Percentiles rank a stretch among this genome's conserved stretches.
Evolutionary conservation across 2,329 filamentous ascomycete species (phyloP).

Genomic region (Verruconis gallopava): DNA sequence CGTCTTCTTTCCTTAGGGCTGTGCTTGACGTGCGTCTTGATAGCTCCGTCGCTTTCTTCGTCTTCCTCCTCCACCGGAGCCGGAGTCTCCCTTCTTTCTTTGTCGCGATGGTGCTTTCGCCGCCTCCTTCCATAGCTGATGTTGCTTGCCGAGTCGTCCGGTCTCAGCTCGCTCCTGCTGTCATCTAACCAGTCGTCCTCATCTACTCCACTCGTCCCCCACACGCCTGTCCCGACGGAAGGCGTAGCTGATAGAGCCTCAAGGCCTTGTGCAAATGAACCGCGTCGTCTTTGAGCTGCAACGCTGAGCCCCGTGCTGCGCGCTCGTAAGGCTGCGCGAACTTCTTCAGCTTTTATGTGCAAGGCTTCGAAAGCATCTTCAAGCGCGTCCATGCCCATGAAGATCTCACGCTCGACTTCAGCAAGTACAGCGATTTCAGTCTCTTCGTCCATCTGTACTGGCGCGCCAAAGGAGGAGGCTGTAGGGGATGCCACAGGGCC

Average conservation of each 20-base stretch:
- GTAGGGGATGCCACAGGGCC: conserved; percentile 22
- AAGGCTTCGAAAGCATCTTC: conserved; percentile 89
- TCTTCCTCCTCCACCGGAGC: conserved; percentile 59
- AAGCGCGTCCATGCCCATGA: conserved; percentile 81
- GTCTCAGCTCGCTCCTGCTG: conserved; percentile 43
- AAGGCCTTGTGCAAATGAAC: conserved; percentile 31
- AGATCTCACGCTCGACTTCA: conserved; percentile 88
- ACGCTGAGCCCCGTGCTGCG: conserved; percentile 65
- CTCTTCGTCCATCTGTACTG: conserved; percentile 85
- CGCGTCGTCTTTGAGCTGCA: conserved; percentile 46
- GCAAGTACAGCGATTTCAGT: conserved; percentile 81
- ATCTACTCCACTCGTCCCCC: conserved; percentile 20
- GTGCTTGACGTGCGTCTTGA: no score
- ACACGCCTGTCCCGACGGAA: conserved; percentile 2
- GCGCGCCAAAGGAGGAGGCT: conserved; percentile 46
- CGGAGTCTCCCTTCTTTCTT: conserved; percentile 55
- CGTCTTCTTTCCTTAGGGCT: not conserved
- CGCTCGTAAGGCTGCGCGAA: conserved; percentile 67
- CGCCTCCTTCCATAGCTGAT: conserved; percentile 58
- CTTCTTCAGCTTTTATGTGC: conserved; percentile 71
- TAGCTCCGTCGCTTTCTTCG: conserved; percentile 25
- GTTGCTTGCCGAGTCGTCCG: conserved; percentile 71
- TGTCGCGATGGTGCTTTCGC: conserved; percentile 35
- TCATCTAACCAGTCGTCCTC: conserved; percentile 23
- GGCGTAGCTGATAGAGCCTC: conserved; percentile 16